phyloP scores from a whole-genome alignment of 768 basidiomycete species.

The Mycena epipterygia region DNA sequence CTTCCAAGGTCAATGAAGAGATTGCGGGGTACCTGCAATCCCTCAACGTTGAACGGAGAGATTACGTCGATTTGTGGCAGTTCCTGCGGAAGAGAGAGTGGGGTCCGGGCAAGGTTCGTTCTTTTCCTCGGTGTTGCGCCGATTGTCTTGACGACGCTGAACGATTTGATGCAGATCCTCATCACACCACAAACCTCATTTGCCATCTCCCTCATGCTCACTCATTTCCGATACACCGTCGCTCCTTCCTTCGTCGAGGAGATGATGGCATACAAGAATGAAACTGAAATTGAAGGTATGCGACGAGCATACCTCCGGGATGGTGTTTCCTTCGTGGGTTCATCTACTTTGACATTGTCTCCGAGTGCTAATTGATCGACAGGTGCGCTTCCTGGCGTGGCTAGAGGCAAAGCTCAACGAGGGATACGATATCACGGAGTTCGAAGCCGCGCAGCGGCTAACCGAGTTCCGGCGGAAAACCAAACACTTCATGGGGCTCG shows the following conservation, averaged over 20 bases:
- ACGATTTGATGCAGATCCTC: slow-evolving; percentile 60
- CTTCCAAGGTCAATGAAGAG: slow-evolving; percentile 70
- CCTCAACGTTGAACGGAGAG: slow-evolving; percentile 68
- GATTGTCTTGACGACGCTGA: background rate
- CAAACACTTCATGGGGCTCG: slow-evolving; percentile 85
- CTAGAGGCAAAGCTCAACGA: slow-evolving; percentile 83
- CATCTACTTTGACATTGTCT: slow-evolving; percentile 21
- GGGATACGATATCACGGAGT: slow-evolving; percentile 90
- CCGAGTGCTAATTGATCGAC: slow-evolving; percentile 25
- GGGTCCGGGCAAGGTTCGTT: slow-evolving; percentile 80
- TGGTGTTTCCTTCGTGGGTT: slow-evolving; percentile 84
- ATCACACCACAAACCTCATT: slow-evolving; percentile 83
- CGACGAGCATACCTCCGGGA: slow-evolving; percentile 90
- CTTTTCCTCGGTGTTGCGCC: background rate
- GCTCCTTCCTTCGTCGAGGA: slow-evolving; percentile 77
- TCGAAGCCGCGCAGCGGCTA: slow-evolving; percentile 89
- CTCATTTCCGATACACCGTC: slow-evolving; percentile 84
- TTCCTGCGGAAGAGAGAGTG: slow-evolving; percentile 82
- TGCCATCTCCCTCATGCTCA: slow-evolving; percentile 88
- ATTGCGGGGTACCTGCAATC: slow-evolving; percentile 69
- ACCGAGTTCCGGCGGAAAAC: slow-evolving; percentile 80
- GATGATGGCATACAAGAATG: slow-evolving; percentile 92
- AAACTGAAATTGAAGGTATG: slow-evolving; percentile 86
- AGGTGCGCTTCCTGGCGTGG: slow-evolving; percentile 92
- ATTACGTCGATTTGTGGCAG: slow-evolving; percentile 85